Evolutionary conservation across 2,329 filamentous ascomycete species (phyloP), one percentile per base, ranked within the genome.

Genomic region (Penicillium sp.): DNA sequence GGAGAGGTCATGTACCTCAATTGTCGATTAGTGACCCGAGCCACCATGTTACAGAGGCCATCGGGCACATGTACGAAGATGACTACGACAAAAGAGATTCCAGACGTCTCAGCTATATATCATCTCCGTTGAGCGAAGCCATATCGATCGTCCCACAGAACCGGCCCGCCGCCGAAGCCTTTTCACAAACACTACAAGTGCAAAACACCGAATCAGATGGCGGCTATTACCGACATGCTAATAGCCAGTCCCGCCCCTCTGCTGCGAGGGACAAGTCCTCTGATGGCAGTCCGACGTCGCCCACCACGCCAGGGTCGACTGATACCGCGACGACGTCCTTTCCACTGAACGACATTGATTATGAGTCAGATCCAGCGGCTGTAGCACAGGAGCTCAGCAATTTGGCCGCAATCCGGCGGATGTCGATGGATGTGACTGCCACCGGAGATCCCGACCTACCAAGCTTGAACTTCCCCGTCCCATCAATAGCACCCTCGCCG

Each of bases 381-480:
- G 91, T 97, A 62, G 92, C 92, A 29, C 92, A 96, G 79, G 93
- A 97, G 79, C 81, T 97, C 70, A 96, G 90, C 81, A 97, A 97
- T 73, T 80, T 97, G 64, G 93, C 96, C 76, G 93, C 93, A 2
- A 86, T 97, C 65, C 87, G 93, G 69, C 88, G 93, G 67, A 91
- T 97, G 88, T 97, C 93, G 21, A 97, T 97, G 93, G 93, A 96
- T 75, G 91, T 96, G 7, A 85, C 87, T 67, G 84, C 82, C 6
- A 81, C 85, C 29, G 69, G 87, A 80, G 80, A 96, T 70, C 87
- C 81, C 13, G 81, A 83, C 66, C 71, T 83, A 56, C 81, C 81
- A 17, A 75, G 78, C 17, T 78, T 80, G 23, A 77, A 74, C 59
- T 68, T 79, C 31, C 71, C 75, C 8, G 76, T 82, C 55, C 80